Evolutionary conservation across 2,329 filamentous ascomycete genomes (phyloP), one percentile per base, ranked within the genome.

Genomic region (Elsinoe perseae): DNA sequence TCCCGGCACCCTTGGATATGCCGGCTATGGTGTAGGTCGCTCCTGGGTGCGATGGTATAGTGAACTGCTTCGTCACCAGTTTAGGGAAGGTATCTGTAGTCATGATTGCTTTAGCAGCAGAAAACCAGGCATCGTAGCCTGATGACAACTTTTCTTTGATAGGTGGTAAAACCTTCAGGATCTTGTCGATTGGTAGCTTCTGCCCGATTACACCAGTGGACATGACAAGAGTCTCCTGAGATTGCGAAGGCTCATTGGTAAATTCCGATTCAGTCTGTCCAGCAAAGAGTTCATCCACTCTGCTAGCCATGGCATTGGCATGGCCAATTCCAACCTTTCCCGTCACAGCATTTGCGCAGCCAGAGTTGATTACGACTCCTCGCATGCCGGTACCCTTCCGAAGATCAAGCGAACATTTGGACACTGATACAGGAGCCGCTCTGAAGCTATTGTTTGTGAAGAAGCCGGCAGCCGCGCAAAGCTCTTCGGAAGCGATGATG

Each of bases 401-500:
- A 77, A 32, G 50, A 61, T 52, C 21, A 32, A 95, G 74, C 59
- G 91, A 81, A 57, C 85, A 78, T 61, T 84, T 80, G 70, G 87
- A 92, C 59, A 95, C 87, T 27, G 88, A 89, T 43, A 98, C 92
- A 4, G 93, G 93, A 9, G 93, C 93, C 16, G 93, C 93, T 73
- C 96, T 91, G 75, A 98, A 98, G 72, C 92, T 91, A 76, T 98
- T 98, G 72, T 90, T 95, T 56, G 93, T 98, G 75, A 97, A 96
- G 44, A 97, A 91, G 10, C 50, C 27, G 5, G 90, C 93, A 0
- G 91, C 89, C 5, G 88, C 80, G 71, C 90, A 96, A 56, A 91
- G 89, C 54, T 79, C 79, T 65, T 95, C 89, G 5, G 93, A 97
- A 16, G 86, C 84, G 61, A 98, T 80, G 62, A 98, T 80, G 32